Conservation (phyloP, 495 filamentous ascomycete species). For the Aspergillus cristatus region DNA sequence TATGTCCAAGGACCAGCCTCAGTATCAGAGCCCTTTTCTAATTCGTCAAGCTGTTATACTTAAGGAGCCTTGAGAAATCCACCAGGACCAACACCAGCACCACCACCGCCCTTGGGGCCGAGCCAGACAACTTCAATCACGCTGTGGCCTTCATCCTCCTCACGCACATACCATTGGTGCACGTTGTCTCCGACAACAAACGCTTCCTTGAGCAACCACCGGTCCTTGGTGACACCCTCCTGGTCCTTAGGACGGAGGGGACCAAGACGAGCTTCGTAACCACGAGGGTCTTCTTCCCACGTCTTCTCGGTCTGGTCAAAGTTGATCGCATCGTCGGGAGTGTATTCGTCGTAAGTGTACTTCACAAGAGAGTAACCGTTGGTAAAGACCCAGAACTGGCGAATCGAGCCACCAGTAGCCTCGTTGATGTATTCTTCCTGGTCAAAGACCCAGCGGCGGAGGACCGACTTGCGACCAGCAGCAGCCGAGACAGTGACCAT, state of each 20-base stretch:
- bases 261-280: constrained; percentile 45
- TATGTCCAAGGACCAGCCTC: constrained; percentile 19
- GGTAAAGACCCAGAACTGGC: constrained; percentile 46
- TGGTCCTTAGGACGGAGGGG: constrained; percentile 38
- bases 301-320: constrained; percentile 52
- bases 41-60: constrained; percentile 6
- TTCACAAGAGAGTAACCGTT: constrained; percentile 55
- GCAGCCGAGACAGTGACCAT: constrained; percentile 48
- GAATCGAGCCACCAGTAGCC: constrained; percentile 27
- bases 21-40: constrained; percentile 6
- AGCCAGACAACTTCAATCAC: constrained; percentile 44
- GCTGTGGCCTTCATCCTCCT: constrained; percentile 37
- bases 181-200: constrained; percentile 38
- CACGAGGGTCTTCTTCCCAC: constrained; percentile 43
- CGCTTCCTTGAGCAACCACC: constrained; percentile 35
- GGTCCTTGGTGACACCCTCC: constrained; percentile 35
- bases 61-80: constrained; percentile 4
- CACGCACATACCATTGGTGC: constrained; percentile 39
- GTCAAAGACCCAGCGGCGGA: constrained; percentile 54
- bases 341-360: constrained; percentile 41
- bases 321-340: constrained; percentile 38
- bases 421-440: constrained; percentile 38
- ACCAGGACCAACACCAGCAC: constrained; percentile 28
- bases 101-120: constrained; percentile 35
- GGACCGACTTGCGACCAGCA: constrained; percentile 50